These are phyloP conservation scores for Trichosanthes cucumerina DNA, from an alignment of 306 rosid species.

Conservation along the genomic window DNA sequence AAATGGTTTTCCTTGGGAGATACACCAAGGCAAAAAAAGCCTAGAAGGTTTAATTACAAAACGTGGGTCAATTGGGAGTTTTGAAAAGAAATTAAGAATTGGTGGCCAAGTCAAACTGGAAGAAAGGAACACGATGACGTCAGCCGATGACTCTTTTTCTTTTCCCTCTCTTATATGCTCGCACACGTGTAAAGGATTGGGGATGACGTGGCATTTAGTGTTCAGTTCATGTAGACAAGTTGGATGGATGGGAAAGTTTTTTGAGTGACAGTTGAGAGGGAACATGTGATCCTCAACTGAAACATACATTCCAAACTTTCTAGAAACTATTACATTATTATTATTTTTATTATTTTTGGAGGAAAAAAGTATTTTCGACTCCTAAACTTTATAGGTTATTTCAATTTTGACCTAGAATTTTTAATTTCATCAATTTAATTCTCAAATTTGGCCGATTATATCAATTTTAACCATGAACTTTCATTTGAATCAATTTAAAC, in stretches of 20 bases:
- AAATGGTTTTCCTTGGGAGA: neutral
- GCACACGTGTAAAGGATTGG: neutral
- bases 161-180: neutral
- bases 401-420: no score
- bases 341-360: neutral
- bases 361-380: no score
- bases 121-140: neutral
- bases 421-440: no score
- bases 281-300: slow-evolving; percentile 8
- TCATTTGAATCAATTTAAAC: no score
- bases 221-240: neutral
- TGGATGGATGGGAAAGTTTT: neutral
- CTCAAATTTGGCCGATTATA: no score
- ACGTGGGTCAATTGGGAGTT: neutral
- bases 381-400: no score
- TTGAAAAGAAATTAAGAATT: neutral
- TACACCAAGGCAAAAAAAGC: neutral
- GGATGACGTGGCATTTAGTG: neutral
- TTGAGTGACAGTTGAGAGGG: neutral
- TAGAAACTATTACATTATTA: neutral
- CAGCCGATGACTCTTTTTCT: neutral
- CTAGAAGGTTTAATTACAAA: neutral
- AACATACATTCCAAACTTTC: neutral
- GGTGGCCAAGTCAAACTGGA: neutral
- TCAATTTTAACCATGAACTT: no score